phyloP scores from a whole-genome alignment of 345 rosid genomes.

The Sisymbrium altissimum region DNA sequence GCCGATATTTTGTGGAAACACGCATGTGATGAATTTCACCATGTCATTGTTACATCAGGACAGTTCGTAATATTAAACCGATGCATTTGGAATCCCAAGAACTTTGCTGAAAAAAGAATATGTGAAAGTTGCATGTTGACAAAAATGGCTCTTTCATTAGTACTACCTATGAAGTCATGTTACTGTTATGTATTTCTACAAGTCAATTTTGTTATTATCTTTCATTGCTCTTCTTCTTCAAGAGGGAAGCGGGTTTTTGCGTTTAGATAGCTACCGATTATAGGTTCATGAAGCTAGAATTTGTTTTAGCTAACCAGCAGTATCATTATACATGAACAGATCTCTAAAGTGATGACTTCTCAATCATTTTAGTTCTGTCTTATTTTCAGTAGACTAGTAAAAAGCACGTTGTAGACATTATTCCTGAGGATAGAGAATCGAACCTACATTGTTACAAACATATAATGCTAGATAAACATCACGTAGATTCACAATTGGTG shows the following conservation, averaged over 20 bases:
- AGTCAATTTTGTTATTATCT: background rate
- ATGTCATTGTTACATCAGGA: constrained; percentile 10
- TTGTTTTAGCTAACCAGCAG: background rate
- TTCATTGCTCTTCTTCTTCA: background rate
- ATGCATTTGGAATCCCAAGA: background rate
- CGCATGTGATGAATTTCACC: background rate
- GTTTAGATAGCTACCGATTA: background rate
- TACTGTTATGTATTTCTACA: background rate
- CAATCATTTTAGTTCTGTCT: background rate
- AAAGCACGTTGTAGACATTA: background rate
- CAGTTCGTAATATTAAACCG: background rate
- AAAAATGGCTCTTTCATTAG: background rate
- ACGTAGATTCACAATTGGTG: background rate
- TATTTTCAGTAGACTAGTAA: background rate
- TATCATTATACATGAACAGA: background rate
- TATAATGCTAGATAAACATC: constrained; percentile 1
- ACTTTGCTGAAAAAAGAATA: background rate
- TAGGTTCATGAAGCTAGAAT: background rate
- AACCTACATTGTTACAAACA: background rate
- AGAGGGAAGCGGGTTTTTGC: background rate
- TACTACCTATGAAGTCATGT: background rate
- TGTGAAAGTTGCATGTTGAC: background rate
- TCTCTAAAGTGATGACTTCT: background rate
- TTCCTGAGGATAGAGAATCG: background rate
- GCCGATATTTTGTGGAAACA: background rate